Evolutionary conservation across 2,329 filamentous ascomycete species (phyloP), one percentile per base, ranked within the genome.

Genomic region (Aureobasidium uvarum): DNA sequence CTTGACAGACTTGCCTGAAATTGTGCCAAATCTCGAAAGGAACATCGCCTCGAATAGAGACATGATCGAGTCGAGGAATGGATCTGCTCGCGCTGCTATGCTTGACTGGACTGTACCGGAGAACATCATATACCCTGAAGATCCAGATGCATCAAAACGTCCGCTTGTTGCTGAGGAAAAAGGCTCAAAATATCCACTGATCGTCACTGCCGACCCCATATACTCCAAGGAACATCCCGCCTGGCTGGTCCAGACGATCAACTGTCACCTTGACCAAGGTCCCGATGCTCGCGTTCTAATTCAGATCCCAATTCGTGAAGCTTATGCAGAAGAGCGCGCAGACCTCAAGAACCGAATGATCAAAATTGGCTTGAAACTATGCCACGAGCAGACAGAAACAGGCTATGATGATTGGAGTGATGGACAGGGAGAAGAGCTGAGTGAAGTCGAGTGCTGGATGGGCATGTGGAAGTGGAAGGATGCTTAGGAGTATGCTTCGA

Each of bases 151-250:
- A 6, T 11, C 28, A 23, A 41, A 43, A 11, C 62, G 64, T 43
- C 23, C 33, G 18, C 28, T 64, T 5, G 54, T 46, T 23, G 50
- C 55, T 16, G 45, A 8, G 62, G 55, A 7, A 14, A 23, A 56
- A 41, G 48, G 41, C 23, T 55, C 65, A 33, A 74, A 71, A 18
- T 82, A 81, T 68, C 73, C 76, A 14, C 79, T 96, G 64, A 86
- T 98, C 50, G 82, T 99, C 2, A 91, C 87, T 2, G 92, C 94
- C 2, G 95, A 99, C 75, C 85, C 91, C 0, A 80, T 99, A 23
- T 98, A 98, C 77, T 92, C 93, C 52, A 84, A 92, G 56, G 84
- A 90, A 4, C 95, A 98, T 73, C 92, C 94, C 0, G 77, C 76
- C 3, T 85, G 95, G 72, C 83, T 98, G 25, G 86, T 88, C 0